Evolutionary conservation across 2,329 filamentous ascomycete genomes (phyloP), one percentile per base, ranked within the genome.

Genomic region (Alternaria novae-zelandiae): DNA sequence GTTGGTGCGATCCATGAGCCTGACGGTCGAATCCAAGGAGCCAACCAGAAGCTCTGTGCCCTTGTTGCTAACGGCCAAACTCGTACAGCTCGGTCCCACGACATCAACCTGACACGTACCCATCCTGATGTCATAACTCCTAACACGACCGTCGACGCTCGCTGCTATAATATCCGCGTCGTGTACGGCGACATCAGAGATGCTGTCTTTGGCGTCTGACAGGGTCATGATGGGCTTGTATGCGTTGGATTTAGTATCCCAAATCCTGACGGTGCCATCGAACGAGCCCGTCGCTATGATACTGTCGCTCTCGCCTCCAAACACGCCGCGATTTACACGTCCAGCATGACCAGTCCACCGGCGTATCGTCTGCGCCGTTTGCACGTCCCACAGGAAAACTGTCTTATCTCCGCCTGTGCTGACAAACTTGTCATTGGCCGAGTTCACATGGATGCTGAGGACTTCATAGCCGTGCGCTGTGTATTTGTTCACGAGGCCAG

Each of bases 351-450:
- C 91, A 44, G 85, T 68, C 80, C 95, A 96, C 26, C 96, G 87
- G 21, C 92, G 87, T 25, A 91, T 83, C 5, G 95, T 97, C 70
- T 88, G 86, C 17, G 91, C 93, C 3, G 90, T 91, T 50, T 90
- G 86, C 0, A 98, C 96, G 80, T 99, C 96, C 96, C 96, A 98
- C 6, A 97, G 85, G 77, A 97, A 97, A 0, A 97, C 93, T 65
- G 88, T 86, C 71, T 95, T 92, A 82, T 99, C 96, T 63, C 96
- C 96, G 70, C 96, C 96, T 1, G 89, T 88, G n/a, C 90, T 94
- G 10, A 90, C 90, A 79, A 99, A 97, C 46, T 89, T 89, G 69
- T 93, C 87, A 80, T 99, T 99, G 82, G 93, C 90, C 23, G 83
- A 76, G 17, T 83, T 79, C 54, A 97, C 91, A 56, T 87, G 85